phyloP scores from a whole-genome alignment of 2,329 filamentous ascomycete genomes.

The Sodiomyces alkalinus region DNA sequence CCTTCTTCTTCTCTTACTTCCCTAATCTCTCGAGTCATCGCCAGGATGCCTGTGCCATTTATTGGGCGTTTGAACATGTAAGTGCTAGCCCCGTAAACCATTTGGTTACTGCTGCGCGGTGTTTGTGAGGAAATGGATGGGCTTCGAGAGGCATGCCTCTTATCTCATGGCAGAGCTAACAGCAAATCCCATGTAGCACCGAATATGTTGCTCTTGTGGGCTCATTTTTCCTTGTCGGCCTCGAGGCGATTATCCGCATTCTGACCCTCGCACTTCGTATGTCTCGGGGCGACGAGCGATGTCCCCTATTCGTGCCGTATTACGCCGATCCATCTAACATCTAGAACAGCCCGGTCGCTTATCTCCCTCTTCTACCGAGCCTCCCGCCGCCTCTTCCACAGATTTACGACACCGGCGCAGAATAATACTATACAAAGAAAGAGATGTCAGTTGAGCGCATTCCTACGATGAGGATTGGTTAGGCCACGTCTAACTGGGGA shows the following conservation, averaged over 20 bases:
- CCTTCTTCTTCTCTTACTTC: conserved; percentile 3
- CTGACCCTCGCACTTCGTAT: conserved; percentile 77
- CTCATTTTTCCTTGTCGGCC: conserved; percentile 67
- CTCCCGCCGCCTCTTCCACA: conserved; percentile 72
- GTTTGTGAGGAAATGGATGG: no score
- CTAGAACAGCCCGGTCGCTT: conserved; percentile 61
- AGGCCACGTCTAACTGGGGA: neutral
- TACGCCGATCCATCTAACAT: no score
- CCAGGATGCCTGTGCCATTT: conserved; percentile 35
- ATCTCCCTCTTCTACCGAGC: conserved; percentile 70
- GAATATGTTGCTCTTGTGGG: conserved; percentile 80
- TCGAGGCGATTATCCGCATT: conserved; percentile 72
- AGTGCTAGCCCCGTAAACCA: conserved; percentile 11
- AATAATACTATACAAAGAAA: conserved; percentile 52
- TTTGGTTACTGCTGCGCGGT: no score
- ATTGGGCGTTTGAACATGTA: conserved; percentile 36
- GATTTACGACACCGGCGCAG: conserved; percentile 54
- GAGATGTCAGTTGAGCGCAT: conserved; percentile 42
- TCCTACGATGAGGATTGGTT: conserved; percentile 21
- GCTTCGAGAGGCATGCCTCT: no score
- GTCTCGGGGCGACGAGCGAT: no score
- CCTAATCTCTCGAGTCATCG: neutral
- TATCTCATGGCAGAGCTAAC: no score
- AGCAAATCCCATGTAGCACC: conserved; percentile 30
- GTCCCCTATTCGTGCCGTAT: no score